Base-by-base conservation (phyloP, 163 green algal species). In the Scenedesmus sp. region DNA sequence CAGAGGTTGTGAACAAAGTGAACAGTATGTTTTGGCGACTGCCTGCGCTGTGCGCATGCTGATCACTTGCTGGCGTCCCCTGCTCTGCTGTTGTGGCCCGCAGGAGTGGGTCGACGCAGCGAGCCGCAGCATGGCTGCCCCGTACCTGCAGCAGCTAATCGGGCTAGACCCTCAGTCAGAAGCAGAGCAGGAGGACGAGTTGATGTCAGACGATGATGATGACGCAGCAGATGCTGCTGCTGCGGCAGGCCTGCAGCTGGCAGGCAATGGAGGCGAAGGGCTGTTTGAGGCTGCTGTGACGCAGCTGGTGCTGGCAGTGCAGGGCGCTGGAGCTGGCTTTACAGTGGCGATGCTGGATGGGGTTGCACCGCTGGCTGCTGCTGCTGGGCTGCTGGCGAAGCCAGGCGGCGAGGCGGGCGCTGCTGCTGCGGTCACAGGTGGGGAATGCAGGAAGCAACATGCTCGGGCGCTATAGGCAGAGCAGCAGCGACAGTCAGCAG, bases 81-180 rank as follows among this genome's bases (percentile, higher is more conserved):
- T 46, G 34, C 34, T 46, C 74, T 55, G 3, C 4, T 23, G 8
- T 5, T 85, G 77, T 34, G 1, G 5, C 3, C 1, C 62, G 18
- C 81, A 92, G 89, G 89, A 92, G 6, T 92, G 89, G 89, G 83
- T 82, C 12, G 89, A 92, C 64, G 89, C 82, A 13, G 66, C 89
- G 20, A 88, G 89, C 52, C 81, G 89, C 12, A 57, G 6, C 46
- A 76, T 59, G 54, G 89, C 89, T 8, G 13, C 3, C 4, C 79
- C 82, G 34, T 82, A 60, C 15, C 83, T 92, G 23, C 81, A 85
- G 54, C 64, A 88, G 60, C 64, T 88, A 4, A 88, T 92, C 20
- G 56, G 9, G 3, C 54, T 76, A 0, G 20, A 89, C n/a, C 81
- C 89, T 4, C 15, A n/a, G 59, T 56, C 76, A 84, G 59, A 79